phyloP scores from a whole-genome alignment of 805 yeast genomes.

The Maudiozyma serrabonitensis region DNA sequence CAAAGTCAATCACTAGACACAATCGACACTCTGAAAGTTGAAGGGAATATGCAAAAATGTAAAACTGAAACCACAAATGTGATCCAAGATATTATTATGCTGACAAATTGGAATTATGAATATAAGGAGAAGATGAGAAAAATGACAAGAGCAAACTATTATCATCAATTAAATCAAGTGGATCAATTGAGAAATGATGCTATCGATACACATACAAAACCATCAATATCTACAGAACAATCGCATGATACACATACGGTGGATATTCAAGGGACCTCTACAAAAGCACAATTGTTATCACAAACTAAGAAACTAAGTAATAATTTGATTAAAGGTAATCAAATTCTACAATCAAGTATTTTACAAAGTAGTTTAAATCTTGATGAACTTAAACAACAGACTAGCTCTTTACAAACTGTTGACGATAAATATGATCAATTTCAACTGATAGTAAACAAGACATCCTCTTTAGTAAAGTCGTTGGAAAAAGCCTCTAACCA shows the following conservation, averaged over 20 bases:
- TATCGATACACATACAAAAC: conserved; percentile 6
- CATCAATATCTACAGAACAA: background rate
- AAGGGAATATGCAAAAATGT: conserved; percentile 1
- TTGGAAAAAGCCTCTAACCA: conserved; percentile 26
- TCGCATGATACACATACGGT: background rate
- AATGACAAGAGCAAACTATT: conserved; percentile 3
- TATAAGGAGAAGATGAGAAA: conserved; percentile 7
- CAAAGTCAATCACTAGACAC: conserved; percentile 4
- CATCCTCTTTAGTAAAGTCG: conserved; percentile 24
- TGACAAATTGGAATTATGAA: conserved; percentile 17
- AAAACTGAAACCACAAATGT: background rate
- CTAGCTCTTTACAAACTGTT: conserved; percentile 19
- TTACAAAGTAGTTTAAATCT: conserved; percentile 28
- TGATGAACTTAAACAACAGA: conserved; percentile 27
- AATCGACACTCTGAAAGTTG: conserved; percentile 7
- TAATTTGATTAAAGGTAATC: conserved; percentile 26
- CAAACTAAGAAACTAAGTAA: conserved; percentile 24
- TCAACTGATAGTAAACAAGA: conserved; percentile 20
- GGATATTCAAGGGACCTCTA: conserved; percentile 5
- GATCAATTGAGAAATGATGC: conserved; percentile 14
- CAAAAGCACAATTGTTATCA: conserved; percentile 21
- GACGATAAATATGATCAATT: conserved; percentile 27
- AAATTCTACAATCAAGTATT: conserved; percentile 25
- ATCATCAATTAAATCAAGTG: conserved; percentile 4
- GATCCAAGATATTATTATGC: conserved; percentile 3